Conservation (phyloP, 2,329 filamentous ascomycete species). For the Blastomyces silverae region DNA sequence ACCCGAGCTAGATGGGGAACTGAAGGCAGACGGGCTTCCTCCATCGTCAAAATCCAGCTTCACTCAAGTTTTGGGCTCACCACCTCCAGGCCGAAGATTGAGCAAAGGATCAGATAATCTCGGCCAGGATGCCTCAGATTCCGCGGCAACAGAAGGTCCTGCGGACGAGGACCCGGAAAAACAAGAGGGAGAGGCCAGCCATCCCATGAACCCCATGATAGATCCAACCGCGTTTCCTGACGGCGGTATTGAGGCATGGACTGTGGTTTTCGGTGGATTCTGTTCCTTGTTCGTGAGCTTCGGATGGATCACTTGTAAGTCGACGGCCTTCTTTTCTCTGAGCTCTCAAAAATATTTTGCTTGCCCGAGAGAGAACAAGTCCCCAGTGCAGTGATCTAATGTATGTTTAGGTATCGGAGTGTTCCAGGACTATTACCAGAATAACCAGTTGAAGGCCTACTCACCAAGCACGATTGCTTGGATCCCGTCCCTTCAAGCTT, state of each 20-base stretch:
- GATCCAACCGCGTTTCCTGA: slow-evolving; percentile 24
- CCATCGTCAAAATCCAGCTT: not conserved
- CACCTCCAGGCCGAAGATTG: not conserved
- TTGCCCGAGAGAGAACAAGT: not conserved
- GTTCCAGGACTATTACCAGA: slow-evolving; percentile 55
- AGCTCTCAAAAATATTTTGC: not conserved
- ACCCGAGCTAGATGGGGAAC: not conserved
- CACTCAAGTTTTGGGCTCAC: not conserved
- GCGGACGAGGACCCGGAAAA: slow-evolving; percentile 13
- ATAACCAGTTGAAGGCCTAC: slow-evolving; percentile 43
- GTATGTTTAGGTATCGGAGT: slow-evolving; percentile 40
- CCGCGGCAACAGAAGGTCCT: not conserved
- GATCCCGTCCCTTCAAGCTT: slow-evolving; percentile 54
- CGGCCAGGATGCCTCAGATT: not conserved
- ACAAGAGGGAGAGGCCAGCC: not conserved
- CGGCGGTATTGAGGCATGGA: slow-evolving; percentile 31
- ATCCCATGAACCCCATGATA: slow-evolving; percentile 14
- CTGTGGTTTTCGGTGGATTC: slow-evolving; percentile 46
- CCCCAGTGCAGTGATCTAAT: slow-evolving; percentile 1
- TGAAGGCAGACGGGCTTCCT: not conserved
- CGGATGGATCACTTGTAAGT: slow-evolving; percentile 46
- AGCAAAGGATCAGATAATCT: not conserved
- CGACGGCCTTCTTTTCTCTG: slow-evolving; percentile 2
- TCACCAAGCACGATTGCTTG: slow-evolving; percentile 54
- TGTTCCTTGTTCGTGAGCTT: slow-evolving; percentile 46